Evolutionary conservation across 176 grass and related monocot species (phyloP).

Genomic region (Cocos nucifera): DNA sequence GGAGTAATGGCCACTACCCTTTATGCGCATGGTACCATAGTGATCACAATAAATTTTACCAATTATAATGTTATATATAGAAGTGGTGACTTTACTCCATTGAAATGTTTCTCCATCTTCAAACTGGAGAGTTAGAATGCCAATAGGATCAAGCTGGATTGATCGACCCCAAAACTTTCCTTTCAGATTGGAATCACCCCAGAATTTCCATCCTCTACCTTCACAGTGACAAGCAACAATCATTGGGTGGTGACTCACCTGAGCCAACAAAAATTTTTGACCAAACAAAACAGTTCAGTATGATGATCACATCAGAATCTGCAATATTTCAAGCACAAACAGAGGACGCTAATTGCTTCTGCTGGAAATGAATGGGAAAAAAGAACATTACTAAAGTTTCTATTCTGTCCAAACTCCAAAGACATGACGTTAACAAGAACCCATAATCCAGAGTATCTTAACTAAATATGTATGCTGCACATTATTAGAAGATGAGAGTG

Average conservation of each 20-base stretch:
- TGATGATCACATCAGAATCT: neutral
- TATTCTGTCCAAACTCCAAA: too few relatives aligned
- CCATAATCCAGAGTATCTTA: too few relatives aligned
- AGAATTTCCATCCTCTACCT: conserved; percentile 86
- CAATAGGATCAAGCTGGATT: conserved; percentile 95
- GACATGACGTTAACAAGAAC: too few relatives aligned
- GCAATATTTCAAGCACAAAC: too few relatives aligned
- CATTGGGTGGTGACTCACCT: conserved; percentile 97
- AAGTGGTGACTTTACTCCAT: conserved; percentile 97
- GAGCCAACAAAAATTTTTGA: conserved; percentile 15
- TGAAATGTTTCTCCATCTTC: conserved; percentile 91
- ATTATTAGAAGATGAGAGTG: conserved; percentile 1
- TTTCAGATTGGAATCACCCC: conserved; percentile 92
- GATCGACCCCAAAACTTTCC: conserved; percentile 97
- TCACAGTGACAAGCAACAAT: conserved; percentile 93
- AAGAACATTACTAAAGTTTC: too few relatives aligned
- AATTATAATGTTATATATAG: conserved; percentile 99
- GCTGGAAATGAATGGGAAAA: too few relatives aligned
- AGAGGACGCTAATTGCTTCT: too few relatives aligned
- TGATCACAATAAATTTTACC: conserved; percentile 99
- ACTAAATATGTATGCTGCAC: neutral
- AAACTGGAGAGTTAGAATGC: conserved; percentile 82
- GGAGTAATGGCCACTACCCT: conserved; percentile 73
- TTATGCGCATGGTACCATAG: conserved; percentile 92
- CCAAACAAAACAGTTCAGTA: conserved; percentile 15